Evolutionary conservation across 148 eudicot species (phyloP), one percentile per base, ranked within the genome.

Genomic region (Diospyros lotus): DNA sequence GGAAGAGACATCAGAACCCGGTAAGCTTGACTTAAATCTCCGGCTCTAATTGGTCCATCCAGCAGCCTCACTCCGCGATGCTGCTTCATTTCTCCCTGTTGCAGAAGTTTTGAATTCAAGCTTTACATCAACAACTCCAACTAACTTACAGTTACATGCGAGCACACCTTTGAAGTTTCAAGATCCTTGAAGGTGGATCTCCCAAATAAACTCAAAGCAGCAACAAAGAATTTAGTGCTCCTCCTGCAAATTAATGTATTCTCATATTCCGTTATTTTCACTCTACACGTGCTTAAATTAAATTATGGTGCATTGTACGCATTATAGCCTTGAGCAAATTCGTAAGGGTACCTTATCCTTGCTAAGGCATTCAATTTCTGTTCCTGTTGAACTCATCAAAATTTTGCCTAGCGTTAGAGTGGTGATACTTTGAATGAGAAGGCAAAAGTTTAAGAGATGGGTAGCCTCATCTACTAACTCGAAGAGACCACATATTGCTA

Each of bases 21-120:
- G 53, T 5, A 55, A 68, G 60, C 76, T 89, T n/a, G 87, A 87
- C 73, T 79, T 88, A 78, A 80, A 80, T 74, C 86, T 88, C 41
- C 77, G 84, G 76, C 85, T 88, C 58, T 88, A 80, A 88, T 69
- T 6, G 5, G 18, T 58, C 14, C 12, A 71, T 10, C 15, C 59
- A 56, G 28, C 66, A 10, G 42, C 66, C 58, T 42, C 64, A 18
- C 58, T 6, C 10, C 2, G 41, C 6, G 46, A 58, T 60, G 9
- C 44, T 54, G 63, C 61, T 28, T 51, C 43, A 63, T 14, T 18
- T 64, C 40, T 58, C 13, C 59, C 58, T 12, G 6, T 4, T 52
- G 59, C 41, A 52, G 13, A 13, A 2, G 59, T 58, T 55, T 75
- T 53, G 18, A 9, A 12, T 17, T 41, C 6, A 42, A 3, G 42